Evolutionary conservation across 768 basidiomycete species (phyloP).

Genomic region (Suillus subluteus): DNA sequence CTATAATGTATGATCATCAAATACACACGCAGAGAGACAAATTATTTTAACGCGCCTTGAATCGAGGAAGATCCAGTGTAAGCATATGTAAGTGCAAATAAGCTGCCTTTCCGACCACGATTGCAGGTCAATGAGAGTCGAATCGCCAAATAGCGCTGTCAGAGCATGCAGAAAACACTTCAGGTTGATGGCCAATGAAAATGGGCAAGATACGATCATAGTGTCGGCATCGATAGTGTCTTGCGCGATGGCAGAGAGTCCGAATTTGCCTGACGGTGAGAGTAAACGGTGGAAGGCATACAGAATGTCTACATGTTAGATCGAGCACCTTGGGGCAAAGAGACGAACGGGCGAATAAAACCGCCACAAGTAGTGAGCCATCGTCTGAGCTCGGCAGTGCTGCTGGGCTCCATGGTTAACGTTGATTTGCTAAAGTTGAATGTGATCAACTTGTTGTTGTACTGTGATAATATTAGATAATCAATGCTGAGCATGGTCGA

Average conservation of each 20-base stretch:
- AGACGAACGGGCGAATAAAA: conserved; percentile 49
- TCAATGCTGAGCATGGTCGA: too few relatives aligned
- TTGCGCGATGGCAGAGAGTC: conserved; percentile 53
- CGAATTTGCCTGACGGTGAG: conserved; percentile 42
- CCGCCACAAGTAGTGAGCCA: conserved; percentile 59
- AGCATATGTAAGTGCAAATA: conserved; percentile 65
- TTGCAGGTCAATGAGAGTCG: conserved; percentile 22
- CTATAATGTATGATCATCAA: conserved; percentile 20
- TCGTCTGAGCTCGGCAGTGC: conserved; percentile 35
- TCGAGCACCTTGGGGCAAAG: conserved; percentile 50
- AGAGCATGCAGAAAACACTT: conserved; percentile 49
- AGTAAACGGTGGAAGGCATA: conserved; percentile 16
- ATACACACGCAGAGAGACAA: conserved; percentile 2
- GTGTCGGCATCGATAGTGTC: conserved; percentile 52
- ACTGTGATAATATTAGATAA: too few relatives aligned
- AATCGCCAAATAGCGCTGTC: conserved; percentile 39
- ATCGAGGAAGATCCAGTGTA: conserved; percentile 59
- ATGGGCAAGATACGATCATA: conserved; percentile 70
- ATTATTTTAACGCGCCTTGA: conserved; percentile 40
- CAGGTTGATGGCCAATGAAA: conserved; percentile 66
- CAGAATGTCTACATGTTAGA: conserved; percentile 3
- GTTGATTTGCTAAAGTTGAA: too few relatives aligned
- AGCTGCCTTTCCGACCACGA: conserved; percentile 67
- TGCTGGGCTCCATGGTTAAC: conserved; percentile 2
- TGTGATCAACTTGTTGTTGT: too few relatives aligned